A percentile compares a stretch with the other conserved stretches of the same genome.
phyloP scores from a whole-genome alignment of 345 rosid genomes.

The Alliaria petiolata region DNA sequence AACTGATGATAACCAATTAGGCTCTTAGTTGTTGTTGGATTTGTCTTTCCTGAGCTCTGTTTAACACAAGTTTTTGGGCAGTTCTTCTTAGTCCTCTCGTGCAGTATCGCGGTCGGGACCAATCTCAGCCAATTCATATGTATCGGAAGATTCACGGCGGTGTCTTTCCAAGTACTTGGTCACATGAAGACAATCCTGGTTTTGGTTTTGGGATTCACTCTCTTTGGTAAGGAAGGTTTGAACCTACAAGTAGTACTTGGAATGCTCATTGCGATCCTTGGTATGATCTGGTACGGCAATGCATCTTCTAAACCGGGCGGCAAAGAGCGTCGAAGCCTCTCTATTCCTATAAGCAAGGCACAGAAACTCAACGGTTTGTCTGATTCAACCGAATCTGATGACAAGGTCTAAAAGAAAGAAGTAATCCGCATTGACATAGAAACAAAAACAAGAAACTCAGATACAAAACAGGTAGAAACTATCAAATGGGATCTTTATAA shows the following conservation, averaged over 20 bases:
- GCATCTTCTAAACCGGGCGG: slow-evolving; percentile 97
- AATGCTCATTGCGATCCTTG: slow-evolving; percentile 77
- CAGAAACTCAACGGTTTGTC: slow-evolving; percentile 47
- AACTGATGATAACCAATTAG: neutral
- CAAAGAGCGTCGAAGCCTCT: slow-evolving; percentile 67
- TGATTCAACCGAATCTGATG: slow-evolving; percentile 52
- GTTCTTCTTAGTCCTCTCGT: slow-evolving; percentile 77
- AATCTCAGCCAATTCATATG: slow-evolving; percentile 99
- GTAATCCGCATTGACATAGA: slow-evolving; percentile 19
- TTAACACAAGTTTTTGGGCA: slow-evolving; percentile 25
- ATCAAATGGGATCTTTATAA: slow-evolving; percentile 18
- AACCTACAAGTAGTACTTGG: slow-evolving; percentile 82
- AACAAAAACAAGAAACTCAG: slow-evolving; percentile 23
- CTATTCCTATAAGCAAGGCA: slow-evolving; percentile 44
- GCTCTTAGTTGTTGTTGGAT: neutral
- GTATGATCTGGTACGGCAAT: slow-evolving; percentile 97
- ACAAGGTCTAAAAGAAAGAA: slow-evolving; percentile 51
- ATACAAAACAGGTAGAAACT: slow-evolving; percentile 31
- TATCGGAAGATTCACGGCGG: slow-evolving; percentile 95
- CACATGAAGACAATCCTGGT: slow-evolving; percentile 99
- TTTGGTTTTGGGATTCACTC: slow-evolving; percentile 73
- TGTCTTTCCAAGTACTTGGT: slow-evolving; percentile 96
- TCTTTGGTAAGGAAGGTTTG: slow-evolving; percentile 94
- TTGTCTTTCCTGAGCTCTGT: neutral
- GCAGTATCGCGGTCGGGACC: slow-evolving; percentile 91